Conservation (phyloP, 2,329 filamentous ascomycete species). For the Ophiostoma novo-ulmi region DNA sequence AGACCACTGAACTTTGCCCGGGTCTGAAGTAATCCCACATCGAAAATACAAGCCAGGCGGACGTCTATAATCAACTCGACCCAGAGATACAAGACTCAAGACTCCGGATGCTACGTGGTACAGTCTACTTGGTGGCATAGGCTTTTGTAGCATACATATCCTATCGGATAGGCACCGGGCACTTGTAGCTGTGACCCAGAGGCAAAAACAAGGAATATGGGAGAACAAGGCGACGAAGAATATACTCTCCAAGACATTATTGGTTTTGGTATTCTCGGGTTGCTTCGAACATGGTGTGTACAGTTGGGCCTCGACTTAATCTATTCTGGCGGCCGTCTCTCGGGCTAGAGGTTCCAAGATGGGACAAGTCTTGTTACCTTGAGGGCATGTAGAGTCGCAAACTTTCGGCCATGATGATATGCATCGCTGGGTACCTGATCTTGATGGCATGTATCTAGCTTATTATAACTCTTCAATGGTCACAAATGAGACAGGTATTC, state of each 20-base stretch:
- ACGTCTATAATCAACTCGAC: background rate
- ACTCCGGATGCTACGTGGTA: background rate
- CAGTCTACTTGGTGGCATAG: background rate
- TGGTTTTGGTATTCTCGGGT: background rate
- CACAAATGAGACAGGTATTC: background rate
- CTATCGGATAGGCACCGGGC: background rate
- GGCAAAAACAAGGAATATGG: slow-evolving; percentile 3
- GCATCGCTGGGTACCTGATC: background rate
- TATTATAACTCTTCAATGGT: background rate
- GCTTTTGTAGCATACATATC: background rate
- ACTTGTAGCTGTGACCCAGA: background rate
- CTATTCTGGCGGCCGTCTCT: background rate
- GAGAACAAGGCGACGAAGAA: background rate
- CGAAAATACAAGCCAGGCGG: background rate
- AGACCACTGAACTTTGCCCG: background rate
- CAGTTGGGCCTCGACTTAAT: background rate
- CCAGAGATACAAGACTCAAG: background rate
- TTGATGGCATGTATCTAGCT: background rate
- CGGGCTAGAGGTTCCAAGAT: background rate
- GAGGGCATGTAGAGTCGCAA: background rate
- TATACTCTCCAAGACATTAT: background rate
- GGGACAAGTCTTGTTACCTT: background rate
- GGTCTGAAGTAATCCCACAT: background rate
- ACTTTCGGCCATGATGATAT: background rate
- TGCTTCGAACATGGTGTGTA: background rate